These are phyloP conservation scores for Sarocladiaceae sp. DNA, from an alignment of 2,329 filamentous ascomycete genomes.

Conservation along the genomic window DNA sequence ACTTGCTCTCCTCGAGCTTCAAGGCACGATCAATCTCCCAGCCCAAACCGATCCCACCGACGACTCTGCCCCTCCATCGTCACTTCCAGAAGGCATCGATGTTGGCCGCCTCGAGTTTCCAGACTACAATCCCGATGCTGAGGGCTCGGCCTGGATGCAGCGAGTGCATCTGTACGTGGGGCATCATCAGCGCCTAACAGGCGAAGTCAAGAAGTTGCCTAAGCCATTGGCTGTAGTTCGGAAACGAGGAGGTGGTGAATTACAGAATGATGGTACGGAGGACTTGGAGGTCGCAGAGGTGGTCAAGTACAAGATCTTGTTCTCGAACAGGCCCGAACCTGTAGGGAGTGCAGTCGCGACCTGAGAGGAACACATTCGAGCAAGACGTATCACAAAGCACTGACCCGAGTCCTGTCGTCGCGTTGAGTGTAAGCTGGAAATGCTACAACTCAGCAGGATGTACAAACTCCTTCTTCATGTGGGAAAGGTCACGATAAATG, in stretches of 20 bases:
- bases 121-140: conserved; percentile 51
- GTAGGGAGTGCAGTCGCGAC: conserved; percentile 49
- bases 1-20: conserved; percentile 85
- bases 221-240: conserved; percentile 77
- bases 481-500: too few relatives aligned
- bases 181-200: conserved; percentile 80
- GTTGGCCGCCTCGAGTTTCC: conserved; percentile 78
- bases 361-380: too few relatives aligned
- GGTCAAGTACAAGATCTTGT: conserved; percentile 81
- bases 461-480: too few relatives aligned
- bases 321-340: conserved; percentile 80
- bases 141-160: conserved; percentile 78
- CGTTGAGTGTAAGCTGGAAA: too few relatives aligned
- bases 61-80: not conserved
- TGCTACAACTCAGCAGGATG: too few relatives aligned
- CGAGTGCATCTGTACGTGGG: conserved; percentile 84
- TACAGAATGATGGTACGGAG: conserved; percentile 29
- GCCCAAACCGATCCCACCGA: conserved; percentile 21
- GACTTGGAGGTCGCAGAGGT: conserved; percentile 83
- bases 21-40: conserved; percentile 83
- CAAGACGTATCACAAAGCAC: too few relatives aligned
- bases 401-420: too few relatives aligned
- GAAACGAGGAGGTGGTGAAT: conserved; percentile 33
- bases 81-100: conserved; percentile 21
- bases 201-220: conserved; percentile 82